These are phyloP conservation scores for Tylopilus rubrobrunneus DNA, from an alignment of 768 basidiomycete species.

Conservation along the genomic window DNA sequence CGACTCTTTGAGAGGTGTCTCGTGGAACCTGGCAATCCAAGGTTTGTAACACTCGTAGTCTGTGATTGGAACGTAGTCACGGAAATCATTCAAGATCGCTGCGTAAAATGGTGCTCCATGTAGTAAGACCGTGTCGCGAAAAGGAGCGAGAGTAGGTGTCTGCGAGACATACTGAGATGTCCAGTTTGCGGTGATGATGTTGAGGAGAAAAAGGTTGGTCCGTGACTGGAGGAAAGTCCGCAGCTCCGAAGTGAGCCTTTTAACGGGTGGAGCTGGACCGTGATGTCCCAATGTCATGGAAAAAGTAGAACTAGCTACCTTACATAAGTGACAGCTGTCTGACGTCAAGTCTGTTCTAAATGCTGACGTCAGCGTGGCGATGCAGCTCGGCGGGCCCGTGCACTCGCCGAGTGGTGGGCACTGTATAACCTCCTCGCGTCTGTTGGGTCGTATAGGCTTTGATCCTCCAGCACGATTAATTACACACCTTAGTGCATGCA, in stretches of 20 bases:
- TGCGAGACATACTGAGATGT: not conserved
- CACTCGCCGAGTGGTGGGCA: no score
- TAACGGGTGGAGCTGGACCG: not conserved
- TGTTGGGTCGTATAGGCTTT: no score
- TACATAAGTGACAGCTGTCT: not conserved
- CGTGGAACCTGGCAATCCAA: constrained; percentile 7
- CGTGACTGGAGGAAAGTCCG: not conserved
- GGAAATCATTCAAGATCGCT: constrained; percentile 6
- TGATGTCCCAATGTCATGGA: no score
- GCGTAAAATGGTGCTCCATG: not conserved
- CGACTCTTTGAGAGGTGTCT: constrained; percentile 6
- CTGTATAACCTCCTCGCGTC: no score
- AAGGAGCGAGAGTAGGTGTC: not conserved
- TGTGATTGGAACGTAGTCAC: constrained; percentile 8
- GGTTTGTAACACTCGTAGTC: constrained; percentile 12
- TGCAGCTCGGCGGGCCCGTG: no score
- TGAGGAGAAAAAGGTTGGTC: not conserved
- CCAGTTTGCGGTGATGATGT: not conserved
- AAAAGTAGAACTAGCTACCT: not conserved
- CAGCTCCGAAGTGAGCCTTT: constrained; percentile 5
- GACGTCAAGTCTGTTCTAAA: no score
- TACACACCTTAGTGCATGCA: no score
- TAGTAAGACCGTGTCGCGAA: not conserved
- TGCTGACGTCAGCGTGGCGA: no score
- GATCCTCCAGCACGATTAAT: no score